These are phyloP conservation scores for Saturnispora besseyi DNA, from an alignment of 805 yeast genomes.

Conservation along the genomic window DNA sequence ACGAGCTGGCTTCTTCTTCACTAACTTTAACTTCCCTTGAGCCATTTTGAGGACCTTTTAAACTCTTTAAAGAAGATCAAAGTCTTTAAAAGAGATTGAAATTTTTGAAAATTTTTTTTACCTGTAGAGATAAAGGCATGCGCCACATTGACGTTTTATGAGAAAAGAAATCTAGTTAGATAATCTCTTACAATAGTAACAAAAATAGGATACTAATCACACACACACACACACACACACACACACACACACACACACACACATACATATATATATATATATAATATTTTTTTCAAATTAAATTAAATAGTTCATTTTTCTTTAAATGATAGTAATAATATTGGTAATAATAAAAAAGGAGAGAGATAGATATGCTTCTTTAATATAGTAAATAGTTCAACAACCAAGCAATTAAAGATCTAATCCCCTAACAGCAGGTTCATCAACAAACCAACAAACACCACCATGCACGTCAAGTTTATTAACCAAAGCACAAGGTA, in stretches of 20 bases:
- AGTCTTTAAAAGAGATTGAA: not conserved
- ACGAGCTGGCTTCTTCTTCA: conserved; percentile 39
- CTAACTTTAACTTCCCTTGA: conserved; percentile 60
- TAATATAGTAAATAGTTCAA: too few species aligned
- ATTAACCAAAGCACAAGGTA: conserved; percentile 75
- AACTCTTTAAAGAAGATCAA: not conserved
- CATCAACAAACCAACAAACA: conserved; percentile 78
- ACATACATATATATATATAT: too few species aligned
- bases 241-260: too few species aligned
- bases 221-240: too few species aligned
- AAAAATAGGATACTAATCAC: too few species aligned
- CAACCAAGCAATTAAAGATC: conserved; percentile 11
- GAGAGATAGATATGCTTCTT: too few species aligned
- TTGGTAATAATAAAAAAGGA: not conserved
- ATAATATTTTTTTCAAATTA: too few species aligned
- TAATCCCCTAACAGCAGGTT: conserved; percentile 65
- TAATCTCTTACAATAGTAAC: not conserved
- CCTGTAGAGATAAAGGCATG: not conserved
- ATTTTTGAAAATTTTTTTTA: not conserved
- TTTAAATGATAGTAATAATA: not conserved
- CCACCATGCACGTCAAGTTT: conserved; percentile 34
- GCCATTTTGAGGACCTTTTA: conserved; percentile 38
- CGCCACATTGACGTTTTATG: not conserved
- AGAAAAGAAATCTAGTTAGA: not conserved
- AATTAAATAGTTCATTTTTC: too few species aligned